A percentile compares a stretch with the other conserved stretches of the same genome.
phyloP scores from a whole-genome alignment of 371 early-diverging fungal species.

The Dichotomocladium elegans region DNA sequence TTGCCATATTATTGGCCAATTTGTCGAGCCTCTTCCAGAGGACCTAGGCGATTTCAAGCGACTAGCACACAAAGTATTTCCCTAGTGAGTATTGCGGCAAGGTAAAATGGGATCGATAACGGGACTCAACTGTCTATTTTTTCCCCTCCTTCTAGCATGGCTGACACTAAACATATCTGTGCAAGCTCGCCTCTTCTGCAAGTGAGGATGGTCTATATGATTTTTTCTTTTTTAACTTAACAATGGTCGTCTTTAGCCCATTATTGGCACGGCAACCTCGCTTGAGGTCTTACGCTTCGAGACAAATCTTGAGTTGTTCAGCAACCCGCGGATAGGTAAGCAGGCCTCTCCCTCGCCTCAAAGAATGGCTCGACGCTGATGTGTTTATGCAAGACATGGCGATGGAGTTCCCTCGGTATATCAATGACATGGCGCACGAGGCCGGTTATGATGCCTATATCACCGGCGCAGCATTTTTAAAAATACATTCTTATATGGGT shows the following conservation, averaged over 20 bases:
- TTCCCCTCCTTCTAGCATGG: constrained; percentile 42
- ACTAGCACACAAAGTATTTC: constrained; percentile 47
- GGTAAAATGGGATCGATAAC: too few species aligned
- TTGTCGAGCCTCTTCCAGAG: constrained; percentile 67
- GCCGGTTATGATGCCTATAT: constrained; percentile 90
- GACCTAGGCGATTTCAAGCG: constrained; percentile 60
- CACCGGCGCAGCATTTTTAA: constrained; percentile 62
- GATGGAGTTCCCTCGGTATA: constrained; percentile 34
- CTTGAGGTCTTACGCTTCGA: constrained; percentile 39
- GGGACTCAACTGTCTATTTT: too few species aligned
- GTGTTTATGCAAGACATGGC: constrained; percentile 34
- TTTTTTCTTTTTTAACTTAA: not conserved
- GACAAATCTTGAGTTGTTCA: constrained; percentile 36
- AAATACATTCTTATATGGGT: constrained; percentile 27
- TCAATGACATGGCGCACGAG: constrained; percentile 67
- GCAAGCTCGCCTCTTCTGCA: constrained; percentile 49
- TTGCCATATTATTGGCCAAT: constrained; percentile 69
- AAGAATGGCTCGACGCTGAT: not conserved
- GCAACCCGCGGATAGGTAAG: constrained; percentile 53
- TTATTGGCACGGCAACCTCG: constrained; percentile 29
- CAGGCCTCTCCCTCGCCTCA: not conserved
- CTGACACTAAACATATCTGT: constrained; percentile 80
- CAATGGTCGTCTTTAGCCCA: constrained; percentile 7
- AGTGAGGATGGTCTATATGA: constrained; percentile 29
- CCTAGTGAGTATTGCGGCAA: constrained; percentile 51